Conservation (phyloP, 1,284 basidiomycete species). For the Rhodotorula sp. region DNA sequence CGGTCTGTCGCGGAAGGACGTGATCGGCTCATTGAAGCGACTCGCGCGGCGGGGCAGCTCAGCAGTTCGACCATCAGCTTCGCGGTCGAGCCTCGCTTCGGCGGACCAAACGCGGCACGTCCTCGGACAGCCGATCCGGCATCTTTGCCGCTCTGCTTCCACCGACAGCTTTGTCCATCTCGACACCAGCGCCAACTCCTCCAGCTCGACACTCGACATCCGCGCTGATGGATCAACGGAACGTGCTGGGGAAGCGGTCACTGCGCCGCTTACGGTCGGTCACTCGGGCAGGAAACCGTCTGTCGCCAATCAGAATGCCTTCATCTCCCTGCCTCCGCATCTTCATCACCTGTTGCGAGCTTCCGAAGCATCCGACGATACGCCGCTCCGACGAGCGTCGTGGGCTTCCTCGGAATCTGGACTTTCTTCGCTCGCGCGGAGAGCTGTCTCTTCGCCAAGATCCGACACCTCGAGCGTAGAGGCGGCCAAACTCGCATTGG, state of each 20-base stretch:
- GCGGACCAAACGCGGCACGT: conserved; percentile 2
- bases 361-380: background rate
- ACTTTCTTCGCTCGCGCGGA: conserved; percentile 1
- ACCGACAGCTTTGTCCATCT: conserved; percentile 22
- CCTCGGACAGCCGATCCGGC: conserved; percentile 26
- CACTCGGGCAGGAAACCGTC: background rate
- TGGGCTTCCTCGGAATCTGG: background rate
- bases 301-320: conserved; percentile 27
- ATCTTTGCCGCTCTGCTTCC: conserved; percentile 9
- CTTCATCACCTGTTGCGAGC: conserved; percentile 32
- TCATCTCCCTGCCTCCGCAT: conserved; percentile 35
- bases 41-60: background rate
- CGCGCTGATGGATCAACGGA: background rate
- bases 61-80: background rate
- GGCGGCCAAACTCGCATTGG: conserved; percentile 7
- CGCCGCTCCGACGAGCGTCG: conserved; percentile 12
- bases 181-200: background rate
- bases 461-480: conserved; percentile 8
- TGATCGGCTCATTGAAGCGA: background rate
- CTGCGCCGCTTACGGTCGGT: background rate
- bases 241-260: conserved; percentile 18
- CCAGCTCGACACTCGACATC: background rate
- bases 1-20: background rate
- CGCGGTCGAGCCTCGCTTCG: background rate
- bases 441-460: background rate